phyloP scores from a whole-genome alignment of 2,329 filamentous ascomycete species.

The Cladosporium sphaerospermum region DNA sequence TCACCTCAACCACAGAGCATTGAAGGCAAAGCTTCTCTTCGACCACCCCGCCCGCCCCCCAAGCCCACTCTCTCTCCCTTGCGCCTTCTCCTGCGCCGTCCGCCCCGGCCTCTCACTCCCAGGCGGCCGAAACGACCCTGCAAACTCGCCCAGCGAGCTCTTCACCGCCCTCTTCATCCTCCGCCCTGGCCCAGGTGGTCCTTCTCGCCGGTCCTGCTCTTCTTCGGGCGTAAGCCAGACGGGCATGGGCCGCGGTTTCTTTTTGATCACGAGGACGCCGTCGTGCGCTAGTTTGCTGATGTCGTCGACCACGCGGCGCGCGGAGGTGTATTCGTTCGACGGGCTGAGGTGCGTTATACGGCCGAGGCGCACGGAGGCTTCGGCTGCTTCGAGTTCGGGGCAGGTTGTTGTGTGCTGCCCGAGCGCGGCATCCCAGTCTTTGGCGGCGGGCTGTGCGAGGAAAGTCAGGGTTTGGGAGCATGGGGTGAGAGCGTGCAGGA shows the following conservation, averaged over 20 bases:
- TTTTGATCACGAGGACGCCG: constrained; percentile 1
- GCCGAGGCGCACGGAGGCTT: not conserved
- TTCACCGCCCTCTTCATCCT: constrained; percentile 5
- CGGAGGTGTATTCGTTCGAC: not conserved
- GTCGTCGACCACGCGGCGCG: constrained; percentile 3
- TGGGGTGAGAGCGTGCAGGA: not conserved
- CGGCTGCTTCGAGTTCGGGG: constrained; percentile 2
- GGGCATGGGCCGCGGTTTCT: constrained; percentile 1
- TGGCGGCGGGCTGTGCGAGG: not conserved
- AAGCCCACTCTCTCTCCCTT: not conserved
- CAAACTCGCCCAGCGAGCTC: not conserved
- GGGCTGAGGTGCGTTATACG: not conserved
- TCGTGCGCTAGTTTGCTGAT: not conserved
- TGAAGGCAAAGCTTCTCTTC: constrained; percentile 4
- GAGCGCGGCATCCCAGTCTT: constrained; percentile 1
- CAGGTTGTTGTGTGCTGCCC: not conserved
- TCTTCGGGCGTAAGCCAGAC: constrained; percentile 9
- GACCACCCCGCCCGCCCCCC: not conserved
- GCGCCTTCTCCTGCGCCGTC: not conserved
- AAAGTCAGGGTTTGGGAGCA: not conserved
- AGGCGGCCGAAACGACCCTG: not conserved
- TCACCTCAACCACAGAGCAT: not conserved
- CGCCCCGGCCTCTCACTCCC: not conserved
- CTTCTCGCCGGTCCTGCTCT: constrained; percentile 6
- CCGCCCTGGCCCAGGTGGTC: not conserved